phyloP scores from a whole-genome alignment of 2,329 filamentous ascomycete genomes.

The Sordariomycetes sp. region DNA sequence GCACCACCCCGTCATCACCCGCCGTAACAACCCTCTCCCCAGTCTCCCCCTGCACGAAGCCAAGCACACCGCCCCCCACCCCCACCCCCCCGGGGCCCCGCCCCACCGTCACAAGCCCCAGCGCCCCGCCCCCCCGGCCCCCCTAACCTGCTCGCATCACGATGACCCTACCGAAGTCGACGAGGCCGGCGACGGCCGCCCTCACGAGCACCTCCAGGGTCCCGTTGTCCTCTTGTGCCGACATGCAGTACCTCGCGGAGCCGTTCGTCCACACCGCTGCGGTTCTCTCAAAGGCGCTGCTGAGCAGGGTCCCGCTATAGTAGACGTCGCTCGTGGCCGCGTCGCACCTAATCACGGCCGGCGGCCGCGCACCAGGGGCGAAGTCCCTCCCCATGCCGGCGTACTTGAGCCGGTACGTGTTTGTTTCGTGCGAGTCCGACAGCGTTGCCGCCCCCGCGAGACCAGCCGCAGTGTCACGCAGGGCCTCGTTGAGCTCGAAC shows the following conservation, averaged over 20 bases:
- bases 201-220: conserved; percentile 52
- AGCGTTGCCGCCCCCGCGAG: conserved; percentile 39
- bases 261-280: conserved; percentile 54
- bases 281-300: conserved; percentile 51
- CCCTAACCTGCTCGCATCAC: conserved; percentile 49
- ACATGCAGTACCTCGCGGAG: conserved; percentile 54
- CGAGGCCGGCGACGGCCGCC: conserved; percentile 37
- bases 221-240: conserved; percentile 61
- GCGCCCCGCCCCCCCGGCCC: too few species aligned
- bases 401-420: conserved; percentile 42
- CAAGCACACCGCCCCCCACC: too few species aligned
- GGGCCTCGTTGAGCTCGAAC: conserved; percentile 48
- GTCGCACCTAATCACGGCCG: conserved; percentile 51
- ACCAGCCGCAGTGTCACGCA: conserved; percentile 36
- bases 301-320: conserved; percentile 47
- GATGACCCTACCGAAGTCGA: conserved; percentile 55
- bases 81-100: too few species aligned
- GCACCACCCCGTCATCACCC: too few species aligned
- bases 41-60: too few species aligned
- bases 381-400: conserved; percentile 23
- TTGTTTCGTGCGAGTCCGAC: conserved; percentile 32
- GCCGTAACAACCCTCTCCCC: too few species aligned
- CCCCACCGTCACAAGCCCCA: too few species aligned
- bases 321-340: conserved; percentile 60
- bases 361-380: conserved; percentile 26